Evolutionary conservation across 768 basidiomycete genomes (phyloP).

Genomic region (Naematelia aurantialba): DNA sequence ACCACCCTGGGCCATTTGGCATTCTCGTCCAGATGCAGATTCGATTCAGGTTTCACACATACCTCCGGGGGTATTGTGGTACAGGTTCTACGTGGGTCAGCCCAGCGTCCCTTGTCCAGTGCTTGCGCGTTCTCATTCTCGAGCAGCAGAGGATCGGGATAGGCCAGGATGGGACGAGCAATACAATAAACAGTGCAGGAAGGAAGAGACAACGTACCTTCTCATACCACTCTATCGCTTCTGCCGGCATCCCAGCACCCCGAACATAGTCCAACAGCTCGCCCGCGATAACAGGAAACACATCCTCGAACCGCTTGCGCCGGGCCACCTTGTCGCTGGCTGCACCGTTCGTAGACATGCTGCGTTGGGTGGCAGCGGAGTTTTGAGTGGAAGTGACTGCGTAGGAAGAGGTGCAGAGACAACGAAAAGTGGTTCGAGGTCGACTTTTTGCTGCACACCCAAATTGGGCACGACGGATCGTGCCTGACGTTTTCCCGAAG

Average conservation of each 20-base stretch:
- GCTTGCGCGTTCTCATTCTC: not conserved
- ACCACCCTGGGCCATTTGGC: no score
- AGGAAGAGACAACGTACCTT: slow-evolving; percentile 57
- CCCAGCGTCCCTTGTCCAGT: not conserved
- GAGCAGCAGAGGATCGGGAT: not conserved
- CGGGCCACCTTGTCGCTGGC: slow-evolving; percentile 28
- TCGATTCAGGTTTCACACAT: slow-evolving; percentile 1
- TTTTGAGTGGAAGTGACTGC: not conserved
- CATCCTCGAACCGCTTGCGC: slow-evolving; percentile 60
- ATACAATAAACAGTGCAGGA: not conserved
- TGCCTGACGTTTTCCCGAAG: not conserved
- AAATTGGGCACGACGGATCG: not conserved
- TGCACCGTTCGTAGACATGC: not conserved
- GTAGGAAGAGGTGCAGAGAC: not conserved
- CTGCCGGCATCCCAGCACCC: slow-evolving; percentile 71
- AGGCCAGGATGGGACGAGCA: not conserved
- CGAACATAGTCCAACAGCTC: slow-evolving; percentile 71
- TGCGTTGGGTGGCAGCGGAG: not conserved
- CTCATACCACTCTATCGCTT: slow-evolving; percentile 79
- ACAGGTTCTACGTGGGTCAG: no score
- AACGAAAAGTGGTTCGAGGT: not conserved
- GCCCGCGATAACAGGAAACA: slow-evolving; percentile 67
- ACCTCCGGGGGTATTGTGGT: slow-evolving; percentile 87
- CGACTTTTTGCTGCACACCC: not conserved
- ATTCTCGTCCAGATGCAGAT: no score